Percentiles rank a stretch among this genome's conserved stretches.
phyloP scores from a whole-genome alignment of 2,329 filamentous ascomycete genomes.

The Polychaeton citri region DNA sequence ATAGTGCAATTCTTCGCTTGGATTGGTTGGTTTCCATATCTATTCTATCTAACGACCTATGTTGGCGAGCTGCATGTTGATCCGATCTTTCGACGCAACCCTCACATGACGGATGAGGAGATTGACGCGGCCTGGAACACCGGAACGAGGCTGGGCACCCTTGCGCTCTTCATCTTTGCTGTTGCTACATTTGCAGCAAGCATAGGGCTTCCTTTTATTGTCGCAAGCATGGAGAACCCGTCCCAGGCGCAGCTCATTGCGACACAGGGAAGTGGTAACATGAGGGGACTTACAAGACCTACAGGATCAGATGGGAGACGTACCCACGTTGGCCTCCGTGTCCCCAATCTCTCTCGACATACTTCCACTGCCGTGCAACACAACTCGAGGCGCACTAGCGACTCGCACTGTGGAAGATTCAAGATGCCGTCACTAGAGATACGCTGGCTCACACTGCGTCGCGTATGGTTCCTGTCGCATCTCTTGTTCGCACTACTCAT shows the following conservation, averaged over 20 bases:
- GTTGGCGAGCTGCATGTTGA: slow-evolving; percentile 87
- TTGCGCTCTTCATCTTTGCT: slow-evolving; percentile 79
- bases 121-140: slow-evolving; percentile 70
- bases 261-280: slow-evolving; percentile 24
- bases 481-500: slow-evolving; percentile 73
- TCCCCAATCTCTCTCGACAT: slow-evolving; percentile 5
- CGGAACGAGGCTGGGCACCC: slow-evolving; percentile 75
- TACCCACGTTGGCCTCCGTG: slow-evolving; percentile 6
- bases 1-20: slow-evolving; percentile 54
- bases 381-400: slow-evolving; percentile 3
- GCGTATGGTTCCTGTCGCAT: slow-evolving; percentile 75
- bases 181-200: slow-evolving; percentile 72
- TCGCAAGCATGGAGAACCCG: slow-evolving; percentile 61
- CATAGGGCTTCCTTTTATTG: slow-evolving; percentile 71
- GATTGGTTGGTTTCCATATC: slow-evolving; percentile 51
- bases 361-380: slow-evolving; percentile 7
- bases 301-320: slow-evolving; percentile 15
- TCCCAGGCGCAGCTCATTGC: slow-evolving; percentile 24
- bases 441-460: slow-evolving; percentile 71
- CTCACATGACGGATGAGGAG: slow-evolving; percentile 61
- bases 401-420: too few relatives aligned
- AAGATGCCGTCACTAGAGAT: slow-evolving; percentile 48
- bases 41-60: slow-evolving; percentile 92
- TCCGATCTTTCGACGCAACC: slow-evolving; percentile 63
- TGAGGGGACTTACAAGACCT: slow-evolving; percentile 9